These are phyloP conservation scores for Chimonanthus salicifolius DNA, from an alignment of 164 flowering plant species.

Conservation along the genomic window DNA sequence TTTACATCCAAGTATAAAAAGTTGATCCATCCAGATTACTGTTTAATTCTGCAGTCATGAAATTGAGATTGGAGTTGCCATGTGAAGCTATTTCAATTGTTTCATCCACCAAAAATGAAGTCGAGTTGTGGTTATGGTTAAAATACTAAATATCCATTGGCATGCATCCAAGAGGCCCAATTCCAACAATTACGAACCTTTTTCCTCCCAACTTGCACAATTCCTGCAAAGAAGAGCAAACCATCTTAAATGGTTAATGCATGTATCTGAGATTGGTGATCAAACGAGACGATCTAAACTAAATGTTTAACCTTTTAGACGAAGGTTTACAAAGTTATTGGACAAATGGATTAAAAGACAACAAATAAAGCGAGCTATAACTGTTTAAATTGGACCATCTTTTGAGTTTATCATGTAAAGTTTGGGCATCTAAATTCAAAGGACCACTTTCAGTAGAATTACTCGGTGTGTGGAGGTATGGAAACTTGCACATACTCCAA, in stretches of 20 bases:
- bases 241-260: not conserved
- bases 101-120: not conserved
- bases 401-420: too few species aligned
- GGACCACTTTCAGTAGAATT: too few species aligned
- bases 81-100: not conserved
- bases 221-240: not conserved
- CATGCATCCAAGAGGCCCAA: slow-evolving; percentile 2
- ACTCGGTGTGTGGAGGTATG: too few species aligned
- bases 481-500: too few species aligned
- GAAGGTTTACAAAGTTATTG: too few species aligned
- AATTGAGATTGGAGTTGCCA: slow-evolving; percentile 3
- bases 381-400: too few species aligned
- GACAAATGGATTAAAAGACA: too few species aligned
- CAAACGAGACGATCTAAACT: too few species aligned
- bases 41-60: slow-evolving; percentile 3
- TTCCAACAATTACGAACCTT: not conserved
- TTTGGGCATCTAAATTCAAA: too few species aligned
- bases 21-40: not conserved
- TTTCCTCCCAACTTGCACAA: not conserved
- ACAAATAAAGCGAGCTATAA: too few species aligned
- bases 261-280: too few species aligned
- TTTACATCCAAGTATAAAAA: not conserved
- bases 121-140: not conserved
- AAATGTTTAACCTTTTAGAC: too few species aligned
- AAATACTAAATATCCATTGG: not conserved